Evolutionary conservation across 2,329 filamentous ascomycete species (phyloP), one percentile per base, ranked within the genome.

Genomic region (Hypoxylon sp.): DNA sequence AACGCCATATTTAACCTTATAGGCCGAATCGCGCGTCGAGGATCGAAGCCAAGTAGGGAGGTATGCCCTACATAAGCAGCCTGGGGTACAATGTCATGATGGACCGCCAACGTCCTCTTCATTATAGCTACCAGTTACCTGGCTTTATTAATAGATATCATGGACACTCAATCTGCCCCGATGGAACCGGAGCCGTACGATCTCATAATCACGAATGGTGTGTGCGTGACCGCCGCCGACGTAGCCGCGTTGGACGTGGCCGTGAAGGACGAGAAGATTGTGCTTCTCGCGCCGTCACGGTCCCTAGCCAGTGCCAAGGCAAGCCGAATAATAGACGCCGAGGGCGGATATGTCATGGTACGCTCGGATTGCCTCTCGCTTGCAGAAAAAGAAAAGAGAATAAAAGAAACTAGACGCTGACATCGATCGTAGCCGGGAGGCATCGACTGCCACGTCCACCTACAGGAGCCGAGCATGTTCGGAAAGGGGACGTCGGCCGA

Each of bases 211-310:
- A 74, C 76, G 40, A 77, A 79, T 46, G 78, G 77, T 35, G 68
- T 76, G 31, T 77, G 76, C 29, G 76, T 77, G 24, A 79, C 77
- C 2, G 76, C 76, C 0, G 69, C 72, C 1, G 78, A 80, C 55
- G 67, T 77, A 8, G 76, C 73, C 2, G 68, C 73, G 6, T 72
- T 74, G 35, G 78, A 80, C 50, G 68, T 80, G 18, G 78, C 71
- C 33, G 70, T 80, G 56, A 76, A 73, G 54, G 73, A 74, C 66
- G 77, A 74, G 27, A 80, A 78, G 66, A 76, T 79, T 43, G 72
- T 64, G 2, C 60, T 77, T 7, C 65, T 79, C 9, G 76, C 76
- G 2, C 74, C 77, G 4, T 73, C 74, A 1, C 71, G 74, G 3
- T 70, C 72, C 0, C 67, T 79, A 38, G 62, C 56, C 3, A 59